Percentiles rank a stretch among this genome's conserved stretches.
phyloP scores from a whole-genome alignment of 2,329 filamentous ascomycete species.

The Hymenoscyphus fraxineus region DNA sequence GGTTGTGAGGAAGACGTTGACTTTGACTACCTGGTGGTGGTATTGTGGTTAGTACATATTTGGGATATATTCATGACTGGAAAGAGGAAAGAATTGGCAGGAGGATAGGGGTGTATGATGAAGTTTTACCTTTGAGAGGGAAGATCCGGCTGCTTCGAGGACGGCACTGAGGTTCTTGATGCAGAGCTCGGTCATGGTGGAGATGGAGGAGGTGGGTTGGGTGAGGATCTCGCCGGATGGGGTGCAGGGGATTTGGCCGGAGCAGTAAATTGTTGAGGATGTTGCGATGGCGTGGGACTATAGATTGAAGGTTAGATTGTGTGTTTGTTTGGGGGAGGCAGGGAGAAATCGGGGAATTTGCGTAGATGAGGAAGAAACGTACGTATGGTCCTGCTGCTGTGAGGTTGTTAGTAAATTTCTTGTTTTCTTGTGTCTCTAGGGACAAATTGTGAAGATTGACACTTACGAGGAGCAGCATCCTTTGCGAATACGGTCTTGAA shows the following conservation, averaged over 20 bases:
- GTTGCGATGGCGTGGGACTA: conserved; percentile 66
- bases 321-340: conserved; percentile 12
- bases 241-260: conserved; percentile 45
- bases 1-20: conserved; percentile 72
- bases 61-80: too few relatives aligned
- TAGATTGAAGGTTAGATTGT: conserved; percentile 8
- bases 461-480: conserved; percentile 36
- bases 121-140: conserved; percentile 56
- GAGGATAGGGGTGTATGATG: too few relatives aligned
- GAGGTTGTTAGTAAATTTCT: conserved; percentile 8
- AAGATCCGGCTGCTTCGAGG: conserved; percentile 75
- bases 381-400: conserved; percentile 32
- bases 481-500: conserved; percentile 34
- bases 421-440: conserved; percentile 6
- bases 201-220: conserved; percentile 54
- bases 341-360: neutral
- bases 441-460: conserved; percentile 6
- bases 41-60: too few relatives aligned
- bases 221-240: conserved; percentile 33
- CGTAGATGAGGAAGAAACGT: conserved; percentile 3
- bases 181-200: conserved; percentile 62
- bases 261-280: conserved; percentile 62
- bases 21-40: conserved; percentile 64
- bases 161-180: conserved; percentile 83
- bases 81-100: too few relatives aligned